Evolutionary conservation across 73 alveolate species (phyloP).

Genomic region (Tetrahymena thermophila): DNA sequence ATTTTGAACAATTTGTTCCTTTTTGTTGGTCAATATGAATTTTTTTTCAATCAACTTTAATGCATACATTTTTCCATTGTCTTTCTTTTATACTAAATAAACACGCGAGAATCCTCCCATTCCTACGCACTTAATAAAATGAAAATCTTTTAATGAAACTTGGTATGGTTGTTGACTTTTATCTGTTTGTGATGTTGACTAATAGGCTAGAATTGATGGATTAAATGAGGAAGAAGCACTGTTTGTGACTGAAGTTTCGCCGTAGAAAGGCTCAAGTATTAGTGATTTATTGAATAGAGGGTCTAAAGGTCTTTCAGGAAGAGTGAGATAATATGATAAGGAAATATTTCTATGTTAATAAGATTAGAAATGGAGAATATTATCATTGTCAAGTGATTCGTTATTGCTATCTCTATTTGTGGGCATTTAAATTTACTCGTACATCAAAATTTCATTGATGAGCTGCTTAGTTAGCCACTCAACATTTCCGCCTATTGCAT

Average conservation of each 20-base stretch:
- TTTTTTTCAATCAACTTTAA: conserved; percentile 49
- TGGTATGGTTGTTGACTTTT: not conserved
- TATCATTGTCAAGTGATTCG: not conserved
- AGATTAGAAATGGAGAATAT: not conserved
- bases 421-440: not conserved
- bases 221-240: not conserved
- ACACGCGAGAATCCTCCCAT: conserved; percentile 78
- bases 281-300: not conserved
- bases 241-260: not conserved
- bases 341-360: conserved; percentile 6
- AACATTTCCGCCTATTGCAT: not conserved
- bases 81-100: conserved; percentile 51
- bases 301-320: conserved; percentile 31
- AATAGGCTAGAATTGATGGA: not conserved
- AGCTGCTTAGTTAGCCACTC: not conserved
- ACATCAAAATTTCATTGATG: not conserved
- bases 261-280: not conserved
- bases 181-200: not conserved
- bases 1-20: conserved; percentile 25
- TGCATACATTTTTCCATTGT: conserved; percentile 65
- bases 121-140: conserved; percentile 60
- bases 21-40: conserved; percentile 26
- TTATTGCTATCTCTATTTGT: not conserved
- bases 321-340: conserved; percentile 18
- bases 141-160: conserved; percentile 47